Percentiles rank a stretch among this genome's conserved stretches.
These are phyloP conservation scores for Trichosporon inkin DNA, from an alignment of 1,284 basidiomycete genomes.

Conservation along the genomic window DNA sequence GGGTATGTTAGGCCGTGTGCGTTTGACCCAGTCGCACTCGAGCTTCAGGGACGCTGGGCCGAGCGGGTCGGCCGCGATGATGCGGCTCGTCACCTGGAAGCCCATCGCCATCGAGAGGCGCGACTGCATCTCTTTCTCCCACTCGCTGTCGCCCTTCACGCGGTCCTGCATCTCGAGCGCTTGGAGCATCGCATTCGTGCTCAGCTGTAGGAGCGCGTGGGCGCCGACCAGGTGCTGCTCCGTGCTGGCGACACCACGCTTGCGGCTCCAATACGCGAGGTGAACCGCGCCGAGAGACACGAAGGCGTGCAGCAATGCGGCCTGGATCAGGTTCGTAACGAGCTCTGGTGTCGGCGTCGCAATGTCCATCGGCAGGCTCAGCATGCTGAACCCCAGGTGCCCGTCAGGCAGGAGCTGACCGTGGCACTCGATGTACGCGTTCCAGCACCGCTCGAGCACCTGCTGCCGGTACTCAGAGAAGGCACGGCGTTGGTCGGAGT, in stretches of 20 bases:
- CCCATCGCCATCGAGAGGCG: slow-evolving; percentile 10
- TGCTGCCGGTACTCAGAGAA: slow-evolving; percentile 13
- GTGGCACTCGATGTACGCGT: slow-evolving; percentile 16
- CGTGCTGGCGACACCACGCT: slow-evolving; percentile 4
- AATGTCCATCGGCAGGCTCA: not conserved
- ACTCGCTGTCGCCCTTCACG: not conserved
- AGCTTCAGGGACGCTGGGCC: slow-evolving; percentile 4
- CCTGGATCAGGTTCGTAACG: slow-evolving; percentile 9
- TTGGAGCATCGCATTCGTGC: slow-evolving; percentile 12
- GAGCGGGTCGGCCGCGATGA: slow-evolving; percentile 8
- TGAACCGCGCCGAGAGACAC: slow-evolving; percentile 13
- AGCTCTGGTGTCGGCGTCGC: not conserved
- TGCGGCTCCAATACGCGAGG: slow-evolving; percentile 16
- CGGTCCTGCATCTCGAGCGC: not conserved
- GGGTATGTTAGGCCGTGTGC: not conserved
- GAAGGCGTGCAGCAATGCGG: slow-evolving; percentile 15
- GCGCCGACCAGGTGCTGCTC: slow-evolving; percentile 14
- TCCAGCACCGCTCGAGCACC: slow-evolving; percentile 17
- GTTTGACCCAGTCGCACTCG: slow-evolving; percentile 10
- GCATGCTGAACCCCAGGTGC: not conserved
- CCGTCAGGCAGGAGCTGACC: slow-evolving; percentile 12
- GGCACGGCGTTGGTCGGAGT: slow-evolving; percentile 14
- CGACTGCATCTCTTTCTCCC: slow-evolving; percentile 12
- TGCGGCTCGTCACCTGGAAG: slow-evolving; percentile 8
- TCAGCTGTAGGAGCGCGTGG: slow-evolving; percentile 6